Evolutionary conservation across 2,329 filamentous ascomycete species (phyloP).

Genomic region (Geosmithia putterillii): DNA sequence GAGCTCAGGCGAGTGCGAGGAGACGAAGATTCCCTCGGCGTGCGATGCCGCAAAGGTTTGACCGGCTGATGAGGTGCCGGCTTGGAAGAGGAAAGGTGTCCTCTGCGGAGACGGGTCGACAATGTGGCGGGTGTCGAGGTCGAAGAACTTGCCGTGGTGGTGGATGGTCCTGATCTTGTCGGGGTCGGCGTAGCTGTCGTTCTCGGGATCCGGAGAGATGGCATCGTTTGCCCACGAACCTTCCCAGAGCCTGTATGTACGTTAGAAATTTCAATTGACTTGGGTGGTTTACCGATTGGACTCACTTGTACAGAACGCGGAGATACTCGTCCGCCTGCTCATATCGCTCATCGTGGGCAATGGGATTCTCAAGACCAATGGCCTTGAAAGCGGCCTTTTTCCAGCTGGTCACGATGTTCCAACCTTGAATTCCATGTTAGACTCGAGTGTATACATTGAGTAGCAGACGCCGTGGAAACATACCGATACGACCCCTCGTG

Average conservation of each 20-base stretch:
- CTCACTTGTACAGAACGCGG: constrained; percentile 46
- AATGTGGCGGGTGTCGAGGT: constrained; percentile 28
- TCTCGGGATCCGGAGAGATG: constrained; percentile 36
- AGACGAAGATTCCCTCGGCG: constrained; percentile 49
- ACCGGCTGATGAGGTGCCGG: constrained; percentile 45
- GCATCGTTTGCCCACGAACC: constrained; percentile 46
- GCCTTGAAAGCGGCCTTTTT: constrained; percentile 48
- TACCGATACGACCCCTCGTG: constrained; percentile 39
- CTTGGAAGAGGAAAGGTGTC: constrained; percentile 46
- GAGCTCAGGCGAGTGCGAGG: constrained; percentile 35
- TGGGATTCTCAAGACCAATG: constrained; percentile 43
- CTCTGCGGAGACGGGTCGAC: constrained; percentile 44
- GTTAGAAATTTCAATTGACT: constrained; percentile 1
- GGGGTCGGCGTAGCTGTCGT: constrained; percentile 45
- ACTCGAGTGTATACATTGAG: not conserved
- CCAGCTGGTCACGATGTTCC: constrained; percentile 50
- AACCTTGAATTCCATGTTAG: constrained; percentile 23
- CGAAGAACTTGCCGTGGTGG: constrained; percentile 44
- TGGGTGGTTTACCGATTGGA: not conserved
- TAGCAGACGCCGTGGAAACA: too few species aligned
- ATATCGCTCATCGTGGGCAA: constrained; percentile 50
- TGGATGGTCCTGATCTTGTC: constrained; percentile 47
- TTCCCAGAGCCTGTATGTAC: constrained; percentile 31
- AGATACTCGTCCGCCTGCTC: constrained; percentile 50
- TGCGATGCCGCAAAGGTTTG: constrained; percentile 43